Conservation (phyloP, 106 monocot genomes). For the Xerophyta viscosa region DNA sequence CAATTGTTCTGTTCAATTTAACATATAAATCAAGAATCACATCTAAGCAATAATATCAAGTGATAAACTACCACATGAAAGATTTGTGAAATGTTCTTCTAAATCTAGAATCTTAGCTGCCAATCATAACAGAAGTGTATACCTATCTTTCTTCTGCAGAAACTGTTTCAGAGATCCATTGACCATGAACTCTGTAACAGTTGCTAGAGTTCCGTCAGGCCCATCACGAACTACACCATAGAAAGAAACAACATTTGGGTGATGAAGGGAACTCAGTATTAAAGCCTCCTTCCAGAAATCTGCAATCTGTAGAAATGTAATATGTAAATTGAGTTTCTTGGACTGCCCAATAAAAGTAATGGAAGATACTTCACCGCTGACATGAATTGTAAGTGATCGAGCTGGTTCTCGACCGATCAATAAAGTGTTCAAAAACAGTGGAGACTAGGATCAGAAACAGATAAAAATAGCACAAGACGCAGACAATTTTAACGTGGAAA, state of each 20-base stretch:
- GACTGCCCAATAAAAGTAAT: too few relatives aligned
- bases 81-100: too few relatives aligned
- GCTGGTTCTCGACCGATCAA: too few relatives aligned
- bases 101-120: too few relatives aligned
- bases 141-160: slow-evolving; percentile 82
- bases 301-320: slow-evolving; percentile 44
- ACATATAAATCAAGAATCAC: not conserved
- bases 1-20: slow-evolving; percentile 68
- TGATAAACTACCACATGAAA: too few relatives aligned
- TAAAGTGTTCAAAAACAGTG: too few relatives aligned
- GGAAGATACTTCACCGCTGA: too few relatives aligned
- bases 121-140: not conserved
- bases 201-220: slow-evolving; percentile 71
- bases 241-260: slow-evolving; percentile 82
- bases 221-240: slow-evolving; percentile 89
- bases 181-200: slow-evolving; percentile 87
- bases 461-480: too few relatives aligned
- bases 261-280: slow-evolving; percentile 66
- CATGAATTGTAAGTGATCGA: too few relatives aligned
- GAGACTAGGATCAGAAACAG: too few relatives aligned
- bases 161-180: slow-evolving; percentile 93
- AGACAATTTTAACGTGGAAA: too few relatives aligned
- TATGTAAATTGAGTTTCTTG: too few relatives aligned
- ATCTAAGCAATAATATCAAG: not conserved
- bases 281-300: slow-evolving; percentile 95